These are phyloP conservation scores for Cercospora brassicicola DNA, from an alignment of 2,329 filamentous ascomycete genomes.

Conservation along the genomic window DNA sequence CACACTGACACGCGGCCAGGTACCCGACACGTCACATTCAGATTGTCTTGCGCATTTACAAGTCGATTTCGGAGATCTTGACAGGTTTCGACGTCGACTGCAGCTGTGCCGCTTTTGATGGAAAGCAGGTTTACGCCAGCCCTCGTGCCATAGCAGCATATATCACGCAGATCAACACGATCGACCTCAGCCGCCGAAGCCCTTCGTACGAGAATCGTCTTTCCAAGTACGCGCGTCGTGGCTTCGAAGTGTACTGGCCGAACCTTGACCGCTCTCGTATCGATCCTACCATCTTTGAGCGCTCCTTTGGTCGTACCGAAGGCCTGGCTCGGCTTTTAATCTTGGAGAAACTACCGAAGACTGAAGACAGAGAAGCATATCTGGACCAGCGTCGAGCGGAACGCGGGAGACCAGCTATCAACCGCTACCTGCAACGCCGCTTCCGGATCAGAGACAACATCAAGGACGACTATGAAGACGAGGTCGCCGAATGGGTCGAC, in stretches of 20 bases:
- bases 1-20: background rate
- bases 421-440: slow-evolving; percentile 45
- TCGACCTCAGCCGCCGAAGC: slow-evolving; percentile 76
- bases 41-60: slow-evolving; percentile 83
- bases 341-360: slow-evolving; percentile 73
- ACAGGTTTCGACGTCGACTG: slow-evolving; percentile 88
- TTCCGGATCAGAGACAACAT: slow-evolving; percentile 65
- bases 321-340: slow-evolving; percentile 78
- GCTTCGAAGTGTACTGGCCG: slow-evolving; percentile 82
- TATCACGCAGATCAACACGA: slow-evolving; percentile 77
- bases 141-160: slow-evolving; percentile 76
- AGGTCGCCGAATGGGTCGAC: slow-evolving; percentile 79
- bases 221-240: slow-evolving; percentile 79
- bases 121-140: slow-evolving; percentile 74
- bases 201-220: slow-evolving; percentile 86
- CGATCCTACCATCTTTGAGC: slow-evolving; percentile 83
- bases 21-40: slow-evolving; percentile 75
- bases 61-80: slow-evolving; percentile 78
- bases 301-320: slow-evolving; percentile 72
- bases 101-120: slow-evolving; percentile 77
- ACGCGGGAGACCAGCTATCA: slow-evolving; percentile 64
- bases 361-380: slow-evolving; percentile 67
- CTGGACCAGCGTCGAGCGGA: slow-evolving; percentile 68
- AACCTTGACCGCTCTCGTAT: slow-evolving; percentile 71
- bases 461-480: slow-evolving; percentile 74